Conservation (phyloP, 2,329 filamentous ascomycete species). For the Emergomyces pasteurianus region DNA sequence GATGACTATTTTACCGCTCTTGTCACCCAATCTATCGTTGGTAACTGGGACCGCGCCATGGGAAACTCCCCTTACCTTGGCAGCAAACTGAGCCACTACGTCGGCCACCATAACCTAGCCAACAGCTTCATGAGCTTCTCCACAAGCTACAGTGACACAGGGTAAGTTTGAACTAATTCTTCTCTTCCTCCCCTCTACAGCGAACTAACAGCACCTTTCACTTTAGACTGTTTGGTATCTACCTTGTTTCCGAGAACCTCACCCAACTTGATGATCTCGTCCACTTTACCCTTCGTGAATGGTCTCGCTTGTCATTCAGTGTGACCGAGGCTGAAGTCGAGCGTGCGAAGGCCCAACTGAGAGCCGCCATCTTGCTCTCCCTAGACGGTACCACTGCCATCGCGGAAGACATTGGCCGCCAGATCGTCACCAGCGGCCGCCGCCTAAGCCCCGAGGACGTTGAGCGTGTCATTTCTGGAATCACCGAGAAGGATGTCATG, state of each 20-base stretch:
- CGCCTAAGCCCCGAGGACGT: conserved; percentile 87
- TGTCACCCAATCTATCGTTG: conserved; percentile 95
- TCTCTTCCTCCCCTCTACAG: background rate
- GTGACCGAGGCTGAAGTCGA: conserved; percentile 86
- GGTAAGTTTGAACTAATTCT: conserved; percentile 49
- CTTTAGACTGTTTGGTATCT: conserved; percentile 94
- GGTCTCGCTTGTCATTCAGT: conserved; percentile 84
- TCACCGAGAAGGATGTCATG: conserved; percentile 96
- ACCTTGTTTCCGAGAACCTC: conserved; percentile 84
- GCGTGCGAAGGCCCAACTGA: conserved; percentile 97
- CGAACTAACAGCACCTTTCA: conserved; percentile 3
- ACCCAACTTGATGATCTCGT: conserved; percentile 86
- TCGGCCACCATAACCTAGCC: conserved; percentile 88
- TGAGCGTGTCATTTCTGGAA: conserved; percentile 75
- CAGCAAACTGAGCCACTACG: conserved; percentile 91
- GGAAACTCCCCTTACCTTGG: conserved; percentile 94
- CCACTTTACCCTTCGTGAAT: conserved; percentile 97
- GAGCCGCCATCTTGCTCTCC: conserved; percentile 92
- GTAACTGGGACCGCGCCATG: conserved; percentile 99
- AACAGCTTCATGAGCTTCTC: conserved; percentile 99
- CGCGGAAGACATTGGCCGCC: conserved; percentile 95
- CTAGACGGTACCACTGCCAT: conserved; percentile 96
- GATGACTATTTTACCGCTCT: conserved; percentile 98
- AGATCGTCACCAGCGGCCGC: conserved; percentile 94
- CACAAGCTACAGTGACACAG: conserved; percentile 98